Conservation (phyloP, 257 asterid species). For the Jacaranda mimosifolia region DNA sequence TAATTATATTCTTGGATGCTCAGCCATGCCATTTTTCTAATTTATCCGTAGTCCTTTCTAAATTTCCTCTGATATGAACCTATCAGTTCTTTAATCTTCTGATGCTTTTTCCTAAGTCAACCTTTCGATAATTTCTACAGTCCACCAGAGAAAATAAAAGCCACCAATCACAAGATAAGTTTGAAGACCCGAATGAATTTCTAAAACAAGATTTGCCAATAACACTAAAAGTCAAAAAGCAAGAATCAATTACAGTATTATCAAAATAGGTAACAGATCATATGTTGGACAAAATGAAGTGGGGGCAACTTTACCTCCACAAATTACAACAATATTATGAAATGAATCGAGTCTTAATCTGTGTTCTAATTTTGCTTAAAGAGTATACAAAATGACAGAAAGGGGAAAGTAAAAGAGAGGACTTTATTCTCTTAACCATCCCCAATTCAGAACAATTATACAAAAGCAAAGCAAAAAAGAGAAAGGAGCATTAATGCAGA, state of each 20-base stretch:
- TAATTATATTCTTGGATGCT: neutral
- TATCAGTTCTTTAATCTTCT: neutral
- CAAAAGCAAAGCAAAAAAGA: slow-evolving; percentile 49
- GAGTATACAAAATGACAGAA: slow-evolving; percentile 48
- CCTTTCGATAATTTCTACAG: slow-evolving; percentile 8
- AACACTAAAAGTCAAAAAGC: neutral
- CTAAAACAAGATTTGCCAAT: slow-evolving; percentile 2
- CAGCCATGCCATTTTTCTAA: neutral
- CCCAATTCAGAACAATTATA: slow-evolving; percentile 52
- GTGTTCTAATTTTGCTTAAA: slow-evolving; percentile 46
- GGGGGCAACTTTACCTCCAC: slow-evolving; percentile 33
- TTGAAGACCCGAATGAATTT: neutral
- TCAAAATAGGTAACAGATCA: slow-evolving; percentile 20
- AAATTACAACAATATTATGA: slow-evolving; percentile 36
- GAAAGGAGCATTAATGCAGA: slow-evolving; percentile 37
- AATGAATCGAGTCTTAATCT: slow-evolving; percentile 54
- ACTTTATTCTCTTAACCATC: slow-evolving; percentile 68
- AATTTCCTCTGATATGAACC: neutral
- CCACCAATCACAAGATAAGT: neutral
- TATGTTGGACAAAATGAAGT: slow-evolving; percentile 36
- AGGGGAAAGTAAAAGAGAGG: slow-evolving; percentile 76
- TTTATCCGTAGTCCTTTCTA: neutral
- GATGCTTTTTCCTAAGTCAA: neutral
- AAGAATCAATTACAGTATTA: slow-evolving; percentile 14
- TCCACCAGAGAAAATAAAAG: neutral